Evolutionary conservation across 2,329 filamentous ascomycete species (phyloP), one percentile per base, ranked within the genome.

Genomic region (Trichoderma breve): DNA sequence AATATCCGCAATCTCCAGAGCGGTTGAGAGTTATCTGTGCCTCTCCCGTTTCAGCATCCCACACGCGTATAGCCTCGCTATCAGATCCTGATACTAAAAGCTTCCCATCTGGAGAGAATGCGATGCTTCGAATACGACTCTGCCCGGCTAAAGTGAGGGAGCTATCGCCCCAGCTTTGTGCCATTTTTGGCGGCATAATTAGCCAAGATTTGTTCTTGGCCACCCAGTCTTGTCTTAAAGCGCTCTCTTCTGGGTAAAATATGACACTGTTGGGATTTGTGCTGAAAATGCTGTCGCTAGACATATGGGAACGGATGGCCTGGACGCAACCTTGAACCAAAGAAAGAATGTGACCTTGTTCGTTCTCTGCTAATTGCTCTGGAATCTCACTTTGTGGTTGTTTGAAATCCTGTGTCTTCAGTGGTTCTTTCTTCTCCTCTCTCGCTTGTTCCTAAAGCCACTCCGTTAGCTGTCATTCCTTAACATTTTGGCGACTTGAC

Each of bases 301-400:
- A n/a, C n/a, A n/a, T n/a, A n/a, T n/a, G n/a, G n/a, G n/a, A n/a
- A n/a, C n/a, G n/a, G n/a, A n/a, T n/a, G n/a, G n/a, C n/a, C n/a
- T n/a, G n/a, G n/a, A n/a, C n/a, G n/a, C n/a, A n/a, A n/a, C n/a
- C n/a, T n/a, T n/a, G n/a, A n/a, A 53, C 3, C 21, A 24, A 24
- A 53, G 47, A 6, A 51, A 6, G 4, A 51, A 51, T 21, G 9
- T n/a, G 18, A 12, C 6, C 12, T 47, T 47, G 43, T 21, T 47
- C 9, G 2, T 21, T 21, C 15, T 18, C 36, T 43, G 1, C 15
- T 3, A 43, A 4, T 3, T 18, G 36, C 15, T 43, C 36, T 0
- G 4, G 36, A 18, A 2, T 0, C 0, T 39, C 15, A 7, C 36
- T 3, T 18, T 15, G 0, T 7, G 6, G 1, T 0, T 39, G 36